A percentile compares a stretch with the other conserved stretches of the same genome.
Conservation (phyloP, 2,329 filamentous ascomycete species). For the Colletotrichum coccodes region DNA sequence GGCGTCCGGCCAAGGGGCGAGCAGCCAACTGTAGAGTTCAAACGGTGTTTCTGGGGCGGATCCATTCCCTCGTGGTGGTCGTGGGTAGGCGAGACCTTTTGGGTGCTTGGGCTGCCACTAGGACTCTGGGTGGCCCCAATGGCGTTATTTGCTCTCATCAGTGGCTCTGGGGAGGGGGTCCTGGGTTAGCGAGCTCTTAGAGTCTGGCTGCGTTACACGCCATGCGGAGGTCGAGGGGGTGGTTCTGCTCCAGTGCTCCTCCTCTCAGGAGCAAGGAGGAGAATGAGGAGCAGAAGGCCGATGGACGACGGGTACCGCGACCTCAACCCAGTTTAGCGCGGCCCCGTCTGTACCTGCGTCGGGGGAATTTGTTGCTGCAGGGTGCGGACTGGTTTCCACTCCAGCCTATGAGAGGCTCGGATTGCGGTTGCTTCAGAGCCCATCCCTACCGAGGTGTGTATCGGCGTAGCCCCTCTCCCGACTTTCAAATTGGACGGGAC, state of each 20-base stretch:
- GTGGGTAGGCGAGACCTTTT: conserved; percentile 6
- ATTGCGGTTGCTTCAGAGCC: conserved; percentile 8
- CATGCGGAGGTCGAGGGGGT: conserved; percentile 19
- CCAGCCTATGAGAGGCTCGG: conserved; percentile 5
- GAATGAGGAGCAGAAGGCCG: neutral
- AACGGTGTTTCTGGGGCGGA: conserved; percentile 21
- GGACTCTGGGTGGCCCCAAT: conserved; percentile 16
- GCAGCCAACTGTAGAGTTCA: conserved; percentile 12
- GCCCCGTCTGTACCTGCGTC: conserved; percentile 31
- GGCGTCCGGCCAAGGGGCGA: neutral
- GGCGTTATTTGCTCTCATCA: conserved; percentile 22
- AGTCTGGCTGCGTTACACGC: conserved; percentile 21
- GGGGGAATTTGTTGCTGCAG: conserved; percentile 26
- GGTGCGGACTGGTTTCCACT: neutral
- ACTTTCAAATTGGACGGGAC: conserved; percentile 28
- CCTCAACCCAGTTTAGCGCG: conserved; percentile 18
- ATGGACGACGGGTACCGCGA: conserved; percentile 1
- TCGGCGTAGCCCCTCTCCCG: conserved; percentile 13
- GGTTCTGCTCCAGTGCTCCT: neutral
- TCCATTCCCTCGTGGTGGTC: conserved; percentile 15
- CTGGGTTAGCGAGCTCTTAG: conserved; percentile 22
- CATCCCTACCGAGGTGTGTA: neutral
- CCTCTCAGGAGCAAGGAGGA: neutral
- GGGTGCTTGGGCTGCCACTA: neutral
- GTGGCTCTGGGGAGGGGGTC: conserved; percentile 3